Conservation (phyloP, 345 rosid genomes). For the Sonneratia alba region DNA sequence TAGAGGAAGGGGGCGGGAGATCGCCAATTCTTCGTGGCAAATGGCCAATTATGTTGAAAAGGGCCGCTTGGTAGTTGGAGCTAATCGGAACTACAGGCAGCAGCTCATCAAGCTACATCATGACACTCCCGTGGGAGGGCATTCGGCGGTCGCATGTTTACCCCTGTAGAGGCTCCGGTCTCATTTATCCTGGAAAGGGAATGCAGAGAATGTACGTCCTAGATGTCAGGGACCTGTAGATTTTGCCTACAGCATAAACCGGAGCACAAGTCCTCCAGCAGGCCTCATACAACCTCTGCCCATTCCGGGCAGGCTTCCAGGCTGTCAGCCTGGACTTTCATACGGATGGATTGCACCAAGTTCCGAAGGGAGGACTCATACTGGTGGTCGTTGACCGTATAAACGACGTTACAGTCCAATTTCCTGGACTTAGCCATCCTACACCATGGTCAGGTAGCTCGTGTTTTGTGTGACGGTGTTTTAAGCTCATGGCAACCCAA, state of each 20-base stretch:
- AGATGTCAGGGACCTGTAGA: too few relatives aligned
- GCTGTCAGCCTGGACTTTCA: slow-evolving; percentile 2
- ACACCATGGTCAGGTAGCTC: not conserved
- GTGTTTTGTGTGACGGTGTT: not conserved
- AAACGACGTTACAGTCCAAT: not conserved
- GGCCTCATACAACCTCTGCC: slow-evolving; percentile 6
- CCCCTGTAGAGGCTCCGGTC: too few relatives aligned
- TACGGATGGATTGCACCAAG: not conserved
- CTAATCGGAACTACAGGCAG: too few relatives aligned
- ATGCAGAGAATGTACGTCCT: not conserved
- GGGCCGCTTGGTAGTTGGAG: too few relatives aligned
- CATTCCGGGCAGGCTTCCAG: not conserved
- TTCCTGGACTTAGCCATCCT: slow-evolving; percentile 3
- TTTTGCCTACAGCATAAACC: not conserved
- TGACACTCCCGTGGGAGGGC: too few relatives aligned
- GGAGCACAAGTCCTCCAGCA: not conserved
- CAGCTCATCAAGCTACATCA: too few relatives aligned
- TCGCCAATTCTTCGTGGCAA: too few relatives aligned
- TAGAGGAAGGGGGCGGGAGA: too few relatives aligned
- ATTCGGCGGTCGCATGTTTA: too few relatives aligned
- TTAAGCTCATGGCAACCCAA: not conserved
- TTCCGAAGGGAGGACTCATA: not conserved
- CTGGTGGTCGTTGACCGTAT: slow-evolving; percentile 5
- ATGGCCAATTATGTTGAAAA: too few relatives aligned
- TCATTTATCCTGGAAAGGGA: too few relatives aligned